Evolutionary conservation across 106 monocot species (phyloP).

Genomic region (Phalaenopsis equestris): DNA sequence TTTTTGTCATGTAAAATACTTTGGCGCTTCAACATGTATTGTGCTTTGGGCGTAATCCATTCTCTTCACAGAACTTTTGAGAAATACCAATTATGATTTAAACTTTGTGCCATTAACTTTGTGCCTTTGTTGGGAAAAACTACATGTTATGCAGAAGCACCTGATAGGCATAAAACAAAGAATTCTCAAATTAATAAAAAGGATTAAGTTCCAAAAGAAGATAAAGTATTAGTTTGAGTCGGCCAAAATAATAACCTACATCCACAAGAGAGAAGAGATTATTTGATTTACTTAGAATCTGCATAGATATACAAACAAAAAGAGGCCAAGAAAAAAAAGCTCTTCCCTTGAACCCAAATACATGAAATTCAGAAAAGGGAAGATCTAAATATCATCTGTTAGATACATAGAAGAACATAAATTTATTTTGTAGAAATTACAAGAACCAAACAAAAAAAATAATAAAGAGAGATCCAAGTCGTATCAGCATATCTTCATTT

Average conservation of each 20-base stretch:
- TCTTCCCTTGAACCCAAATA: too few species aligned
- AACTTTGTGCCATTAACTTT: background rate
- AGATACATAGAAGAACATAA: background rate
- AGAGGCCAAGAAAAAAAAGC: background rate
- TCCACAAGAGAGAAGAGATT: background rate
- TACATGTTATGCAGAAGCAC: background rate
- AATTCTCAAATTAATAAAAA: background rate
- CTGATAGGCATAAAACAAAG: background rate
- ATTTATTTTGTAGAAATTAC: background rate
- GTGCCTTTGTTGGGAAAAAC: background rate
- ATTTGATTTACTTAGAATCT: background rate
- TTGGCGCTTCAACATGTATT: background rate
- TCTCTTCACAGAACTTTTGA: background rate
- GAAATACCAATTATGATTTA: background rate
- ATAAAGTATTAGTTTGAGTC: background rate
- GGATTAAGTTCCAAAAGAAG: background rate
- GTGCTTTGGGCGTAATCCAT: background rate
- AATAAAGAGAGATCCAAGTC: background rate
- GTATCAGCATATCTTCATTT: background rate
- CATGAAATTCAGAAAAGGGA: background rate
- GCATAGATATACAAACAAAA: background rate
- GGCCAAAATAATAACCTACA: background rate
- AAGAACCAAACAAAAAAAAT: background rate
- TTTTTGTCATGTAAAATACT: background rate
- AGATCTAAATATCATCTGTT: background rate